Evolutionary conservation across 805 yeast genomes (phyloP), one percentile per base, ranked within the genome.

Genomic region (Ogataea paradorogensis): DNA sequence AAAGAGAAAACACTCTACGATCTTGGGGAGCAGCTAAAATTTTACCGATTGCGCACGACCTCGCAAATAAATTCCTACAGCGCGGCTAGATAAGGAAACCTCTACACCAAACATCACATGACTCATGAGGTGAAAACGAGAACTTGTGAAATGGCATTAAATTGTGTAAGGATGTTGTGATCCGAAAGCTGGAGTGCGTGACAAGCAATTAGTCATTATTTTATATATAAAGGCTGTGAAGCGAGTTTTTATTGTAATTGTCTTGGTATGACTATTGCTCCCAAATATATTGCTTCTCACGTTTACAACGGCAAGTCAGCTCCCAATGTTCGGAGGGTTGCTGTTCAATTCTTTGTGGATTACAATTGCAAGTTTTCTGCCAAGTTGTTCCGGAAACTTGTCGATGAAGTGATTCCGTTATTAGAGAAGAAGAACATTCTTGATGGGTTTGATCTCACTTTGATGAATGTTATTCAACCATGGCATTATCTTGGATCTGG

Each of bases 401-500:
- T 70, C 45, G 58, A 64, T 6, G 69, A 70, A 25, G 67, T 84
- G 7, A 68, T 79, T 27, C 89, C 88, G 14, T 46, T 55, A 21
- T 61, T 81, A 33, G 67, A 71, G 34, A 46, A 59, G 22, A 62
- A 69, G 38, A 40, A 40, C 1, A 63, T 67, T 36, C 74, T 80
- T 1, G 70, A 69, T 42, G 59, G 73, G 44, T 75, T 82, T 51
- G 76, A 77, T 48, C 71, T 85, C 45, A 74, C 79, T 9, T 77
- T 82, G 59, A 73, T 80, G 46, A 82, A 85, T 54, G 88, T 82
- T 28, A 70, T 84, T n/a, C 96, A 88, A 66, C 93, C 95, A 49
- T 88, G 95, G 95, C 96, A 88, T 59, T 82, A 90, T 30, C 28
- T 53, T 3, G 76, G 79, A 40, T 81, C 91, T 1, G 73, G 76